Evolutionary conservation across 352 stramenopile genomes (phyloP).

Genomic region (Nothophytophthora sp.): DNA sequence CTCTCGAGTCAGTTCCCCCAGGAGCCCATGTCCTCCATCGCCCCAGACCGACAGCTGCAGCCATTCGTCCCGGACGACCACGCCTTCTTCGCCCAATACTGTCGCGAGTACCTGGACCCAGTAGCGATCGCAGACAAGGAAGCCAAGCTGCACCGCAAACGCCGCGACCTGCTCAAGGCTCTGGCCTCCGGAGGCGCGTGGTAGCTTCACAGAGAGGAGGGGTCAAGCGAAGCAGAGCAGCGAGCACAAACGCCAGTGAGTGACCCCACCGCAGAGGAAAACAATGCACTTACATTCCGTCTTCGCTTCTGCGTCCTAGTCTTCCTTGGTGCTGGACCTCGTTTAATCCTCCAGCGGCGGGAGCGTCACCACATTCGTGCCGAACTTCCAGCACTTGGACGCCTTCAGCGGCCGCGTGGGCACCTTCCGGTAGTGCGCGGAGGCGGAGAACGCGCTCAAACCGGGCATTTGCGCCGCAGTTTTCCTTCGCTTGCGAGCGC

Average conservation of each 20-base stretch:
- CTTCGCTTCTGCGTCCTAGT: constrained; percentile 17
- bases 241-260: not conserved
- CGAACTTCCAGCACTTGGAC: constrained; percentile 72
- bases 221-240: not conserved
- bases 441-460: constrained; percentile 24
- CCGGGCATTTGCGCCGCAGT: constrained; percentile 12
- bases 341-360: constrained; percentile 30
- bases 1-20: not conserved
- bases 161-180: constrained; percentile 49
- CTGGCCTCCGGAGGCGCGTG: constrained; percentile 26
- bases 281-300: constrained; percentile 36
- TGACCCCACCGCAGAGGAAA: constrained; percentile 11
- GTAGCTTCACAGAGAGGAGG: no score
- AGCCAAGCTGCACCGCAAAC: constrained; percentile 34
- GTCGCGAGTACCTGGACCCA: constrained; percentile 17
- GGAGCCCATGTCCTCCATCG: no score
- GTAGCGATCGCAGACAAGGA: constrained; percentile 28
- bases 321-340: constrained; percentile 5
- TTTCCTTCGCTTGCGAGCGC: constrained; percentile 27
- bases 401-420: constrained; percentile 69
- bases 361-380: constrained; percentile 31
- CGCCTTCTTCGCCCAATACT: constrained; percentile 27
- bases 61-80: constrained; percentile 10
- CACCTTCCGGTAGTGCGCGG: constrained; percentile 63
- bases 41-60: no score